phyloP scores from a whole-genome alignment of 1,284 basidiomycete genomes.

The Leccinum angustisporum region DNA sequence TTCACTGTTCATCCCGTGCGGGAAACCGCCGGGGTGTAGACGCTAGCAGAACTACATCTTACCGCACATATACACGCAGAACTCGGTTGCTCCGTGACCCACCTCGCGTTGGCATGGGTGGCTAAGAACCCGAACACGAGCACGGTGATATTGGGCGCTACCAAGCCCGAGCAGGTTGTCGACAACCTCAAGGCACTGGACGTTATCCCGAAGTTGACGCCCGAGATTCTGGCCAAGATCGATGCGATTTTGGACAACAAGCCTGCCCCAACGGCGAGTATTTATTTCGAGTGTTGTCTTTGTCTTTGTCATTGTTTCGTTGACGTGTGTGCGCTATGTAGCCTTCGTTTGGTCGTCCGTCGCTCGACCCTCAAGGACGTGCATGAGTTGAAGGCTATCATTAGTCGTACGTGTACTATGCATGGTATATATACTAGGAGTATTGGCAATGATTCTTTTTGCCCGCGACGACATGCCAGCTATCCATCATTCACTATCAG shows the following conservation, averaged over 20 bases:
- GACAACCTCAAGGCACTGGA: constrained; percentile 70
- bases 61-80: constrained; percentile 32
- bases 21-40: neutral
- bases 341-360: constrained; percentile 27
- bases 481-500: neutral
- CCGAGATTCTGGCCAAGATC: constrained; percentile 55
- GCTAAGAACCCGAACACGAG: constrained; percentile 68
- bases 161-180: constrained; percentile 49
- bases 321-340: neutral
- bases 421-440: neutral
- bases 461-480: neutral
- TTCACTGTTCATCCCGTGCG: neutral
- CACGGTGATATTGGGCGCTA: constrained; percentile 68
- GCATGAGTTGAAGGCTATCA: constrained; percentile 5
- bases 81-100: constrained; percentile 55
- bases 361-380: constrained; percentile 34
- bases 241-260: constrained; percentile 53
- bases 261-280: constrained; percentile 35
- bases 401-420: neutral
- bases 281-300: neutral
- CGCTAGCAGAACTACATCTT: constrained; percentile 3
- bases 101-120: constrained; percentile 79
- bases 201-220: constrained; percentile 56
- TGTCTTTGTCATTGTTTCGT: neutral
- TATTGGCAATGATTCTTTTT: neutral